These are phyloP conservation scores for Fusarium xyrophilum DNA, from an alignment of 2,329 filamentous ascomycete species.

Conservation along the genomic window DNA sequence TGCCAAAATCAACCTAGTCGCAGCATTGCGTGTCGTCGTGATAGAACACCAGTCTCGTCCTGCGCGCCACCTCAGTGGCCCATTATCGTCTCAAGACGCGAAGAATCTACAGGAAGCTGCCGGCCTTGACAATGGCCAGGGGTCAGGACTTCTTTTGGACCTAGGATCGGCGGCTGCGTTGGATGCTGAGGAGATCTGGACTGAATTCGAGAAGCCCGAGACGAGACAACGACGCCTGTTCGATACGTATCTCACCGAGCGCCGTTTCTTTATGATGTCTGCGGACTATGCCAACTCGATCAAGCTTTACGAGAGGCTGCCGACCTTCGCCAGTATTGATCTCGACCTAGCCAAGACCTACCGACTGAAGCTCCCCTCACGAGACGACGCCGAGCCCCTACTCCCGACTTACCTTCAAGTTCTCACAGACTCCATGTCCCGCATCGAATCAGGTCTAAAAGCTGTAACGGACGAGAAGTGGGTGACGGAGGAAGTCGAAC, in stretches of 20 bases:
- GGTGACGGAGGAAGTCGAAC: constrained; percentile 60
- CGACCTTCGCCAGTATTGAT: constrained; percentile 43
- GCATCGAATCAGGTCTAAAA: constrained; percentile 57
- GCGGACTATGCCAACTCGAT: constrained; percentile 63
- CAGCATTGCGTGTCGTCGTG: constrained; percentile 79
- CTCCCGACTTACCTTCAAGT: constrained; percentile 58
- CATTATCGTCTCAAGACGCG: constrained; percentile 79
- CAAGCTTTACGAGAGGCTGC: constrained; percentile 51
- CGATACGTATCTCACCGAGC: constrained; percentile 73
- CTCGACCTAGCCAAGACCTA: constrained; percentile 44
- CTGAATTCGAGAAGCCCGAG: constrained; percentile 67
- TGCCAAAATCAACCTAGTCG: constrained; percentile 78
- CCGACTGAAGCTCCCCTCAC: constrained; percentile 40
- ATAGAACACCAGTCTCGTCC: constrained; percentile 85
- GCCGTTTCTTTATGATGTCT: constrained; percentile 70
- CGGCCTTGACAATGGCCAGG: constrained; percentile 66
- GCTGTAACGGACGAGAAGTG: constrained; percentile 59
- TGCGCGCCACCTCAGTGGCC: constrained; percentile 72
- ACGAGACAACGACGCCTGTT: constrained; percentile 72
- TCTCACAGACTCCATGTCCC: constrained; percentile 57
- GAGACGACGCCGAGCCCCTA: constrained; percentile 53
- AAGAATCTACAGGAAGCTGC: constrained; percentile 78
- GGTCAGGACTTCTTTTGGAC: constrained; percentile 63
- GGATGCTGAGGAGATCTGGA: constrained; percentile 62
- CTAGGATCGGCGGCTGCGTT: constrained; percentile 54